Evolutionary conservation across 345 rosid species (phyloP).

Genomic region (Dipteronia dyeriana): DNA sequence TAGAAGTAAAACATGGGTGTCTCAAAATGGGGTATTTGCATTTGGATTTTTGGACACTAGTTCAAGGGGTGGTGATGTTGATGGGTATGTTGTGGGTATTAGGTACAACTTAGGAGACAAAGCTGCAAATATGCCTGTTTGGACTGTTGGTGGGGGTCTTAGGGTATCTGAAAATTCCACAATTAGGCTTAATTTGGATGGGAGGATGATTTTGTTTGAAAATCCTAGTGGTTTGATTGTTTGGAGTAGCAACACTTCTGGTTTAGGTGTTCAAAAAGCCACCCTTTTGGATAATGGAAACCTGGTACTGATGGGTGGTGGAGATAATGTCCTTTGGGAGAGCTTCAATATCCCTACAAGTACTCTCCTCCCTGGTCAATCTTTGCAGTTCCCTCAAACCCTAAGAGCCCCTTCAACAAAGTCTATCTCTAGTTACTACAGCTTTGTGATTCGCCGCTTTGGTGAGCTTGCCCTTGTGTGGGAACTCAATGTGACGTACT

Average conservation of each 20-base stretch:
- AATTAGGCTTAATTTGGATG: conserved; percentile 37
- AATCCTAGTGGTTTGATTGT: conserved; percentile 33
- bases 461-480: conserved; percentile 48
- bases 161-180: conserved; percentile 40
- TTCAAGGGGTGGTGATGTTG: conserved; percentile 25
- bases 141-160: conserved; percentile 40
- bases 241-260: conserved; percentile 37
- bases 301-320: conserved; percentile 35
- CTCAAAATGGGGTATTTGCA: conserved; percentile 42
- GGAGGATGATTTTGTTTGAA: conserved; percentile 40
- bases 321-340: conserved; percentile 34
- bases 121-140: conserved; percentile 37
- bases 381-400: conserved; percentile 37
- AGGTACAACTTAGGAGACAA: conserved; percentile 38
- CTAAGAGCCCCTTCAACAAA: conserved; percentile 39
- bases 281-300: conserved; percentile 39
- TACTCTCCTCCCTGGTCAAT: conserved; percentile 44
- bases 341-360: conserved; percentile 41
- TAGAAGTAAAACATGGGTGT: conserved; percentile 36
- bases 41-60: conserved; percentile 37
- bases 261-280: conserved; percentile 39
- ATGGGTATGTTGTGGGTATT: conserved; percentile 37
- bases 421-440: conserved; percentile 37
- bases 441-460: conserved; percentile 26
- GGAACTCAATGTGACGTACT: conserved; percentile 44